Evolutionary conservation across 441 rosid species (phyloP), one percentile per base, ranked within the genome.

Genomic region (Croton laevigatus): DNA sequence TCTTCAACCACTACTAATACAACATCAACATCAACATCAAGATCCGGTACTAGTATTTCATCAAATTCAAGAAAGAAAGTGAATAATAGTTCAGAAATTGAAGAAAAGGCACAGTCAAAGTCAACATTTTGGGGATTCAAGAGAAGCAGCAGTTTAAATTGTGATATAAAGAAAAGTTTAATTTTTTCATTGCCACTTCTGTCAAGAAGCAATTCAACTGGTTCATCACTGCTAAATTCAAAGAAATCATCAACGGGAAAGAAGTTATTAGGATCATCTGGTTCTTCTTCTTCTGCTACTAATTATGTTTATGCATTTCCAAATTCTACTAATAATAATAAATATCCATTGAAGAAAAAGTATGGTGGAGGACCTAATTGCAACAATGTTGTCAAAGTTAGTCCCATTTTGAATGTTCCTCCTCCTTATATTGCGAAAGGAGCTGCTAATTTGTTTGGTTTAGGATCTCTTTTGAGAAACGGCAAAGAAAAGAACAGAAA

Each of bases 41-140:
- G 32, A 27, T 27, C 32, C 32, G 2, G 32, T 27, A 27, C 32
- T 1, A 27, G 1, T 27, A 27, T 5, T 40, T 40, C 44, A 6
- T 40, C 44, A 40, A n/a, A 53, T 19, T 53, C 57, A 53, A 53
- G 57, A 2, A 81, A 72, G 66, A 80, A 58, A 69, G 68, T 40
- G 73, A 38, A 36, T 34, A 16, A 75, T 66, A 60, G 27, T 37
- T 49, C 71, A 22, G 82, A 78, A 17, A 6, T 54, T 1, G 89
- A 77, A 74, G 87, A 78, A 17, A 89, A 82, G 62, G 62, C 68
- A 3, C 81, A 17, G 45, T 49, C 77, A 13, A 87, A 79, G 76
- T 86, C 94, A 40, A 40, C 44, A 12, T 86, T 91, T 58, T 88
- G 96, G 96, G 83, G 91, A 36, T 84, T 93, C 84, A 83, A 79